These are phyloP conservation scores for Epichloe hybrida DNA, from an alignment of 2,329 filamentous ascomycete genomes.

Conservation along the genomic window DNA sequence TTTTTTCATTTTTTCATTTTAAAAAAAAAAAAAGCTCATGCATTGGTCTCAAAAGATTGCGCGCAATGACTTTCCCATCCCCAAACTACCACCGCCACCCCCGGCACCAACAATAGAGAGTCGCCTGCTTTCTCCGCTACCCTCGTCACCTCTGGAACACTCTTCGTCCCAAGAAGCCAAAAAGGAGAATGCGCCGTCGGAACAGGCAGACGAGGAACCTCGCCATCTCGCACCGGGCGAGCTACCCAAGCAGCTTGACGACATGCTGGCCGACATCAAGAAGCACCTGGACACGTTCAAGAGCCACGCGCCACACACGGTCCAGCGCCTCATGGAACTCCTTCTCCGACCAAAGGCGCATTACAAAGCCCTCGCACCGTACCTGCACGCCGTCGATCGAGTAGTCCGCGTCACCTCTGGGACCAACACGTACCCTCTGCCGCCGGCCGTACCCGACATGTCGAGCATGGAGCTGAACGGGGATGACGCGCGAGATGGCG, in stretches of 20 bases:
- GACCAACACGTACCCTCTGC: slow-evolving; percentile 69
- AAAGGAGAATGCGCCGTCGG: slow-evolving; percentile 52
- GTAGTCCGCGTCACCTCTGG: slow-evolving; percentile 81
- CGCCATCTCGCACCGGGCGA: slow-evolving; percentile 24
- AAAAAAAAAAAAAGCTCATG: neutral
- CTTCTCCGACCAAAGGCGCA: slow-evolving; percentile 62
- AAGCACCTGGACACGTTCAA: slow-evolving; percentile 55
- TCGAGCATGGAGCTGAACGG: slow-evolving; percentile 50
- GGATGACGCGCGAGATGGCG: slow-evolving; percentile 28
- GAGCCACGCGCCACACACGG: slow-evolving; percentile 71
- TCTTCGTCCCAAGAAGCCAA: slow-evolving; percentile 43
- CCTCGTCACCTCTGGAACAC: slow-evolving; percentile 30
- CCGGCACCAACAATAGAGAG: slow-evolving; percentile 14
- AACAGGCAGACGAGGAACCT: slow-evolving; percentile 20
- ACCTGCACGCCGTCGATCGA: slow-evolving; percentile 81
- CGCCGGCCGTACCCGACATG: slow-evolving; percentile 47
- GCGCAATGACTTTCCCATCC: slow-evolving; percentile 61
- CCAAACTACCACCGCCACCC: slow-evolving; percentile 37
- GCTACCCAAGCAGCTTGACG: slow-evolving; percentile 50
- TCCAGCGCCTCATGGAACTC: slow-evolving; percentile 84
- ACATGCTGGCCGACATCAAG: slow-evolving; percentile 48
- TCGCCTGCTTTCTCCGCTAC: slow-evolving; percentile 27
- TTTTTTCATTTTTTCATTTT: no score
- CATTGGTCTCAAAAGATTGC: slow-evolving; percentile 45
- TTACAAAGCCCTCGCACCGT: slow-evolving; percentile 71